These are phyloP conservation scores for Bryum argenteum DNA, from an alignment of 225 moss, liverwort and hornwort genomes.

Conservation along the genomic window DNA sequence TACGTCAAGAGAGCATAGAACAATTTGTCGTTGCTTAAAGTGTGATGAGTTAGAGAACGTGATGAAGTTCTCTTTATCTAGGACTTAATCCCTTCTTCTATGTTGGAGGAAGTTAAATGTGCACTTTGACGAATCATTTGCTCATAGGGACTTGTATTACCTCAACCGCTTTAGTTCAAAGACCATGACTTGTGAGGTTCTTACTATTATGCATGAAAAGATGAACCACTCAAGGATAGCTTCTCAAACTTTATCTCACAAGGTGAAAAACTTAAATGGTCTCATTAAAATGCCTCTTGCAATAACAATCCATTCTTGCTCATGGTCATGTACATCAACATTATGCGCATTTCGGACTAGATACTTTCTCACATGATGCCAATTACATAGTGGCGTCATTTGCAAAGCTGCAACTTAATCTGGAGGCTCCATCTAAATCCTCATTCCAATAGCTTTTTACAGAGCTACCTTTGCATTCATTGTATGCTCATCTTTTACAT, in stretches of 20 bases:
- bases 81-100: background rate
- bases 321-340: constrained; percentile 7
- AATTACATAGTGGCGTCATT: background rate
- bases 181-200: background rate
- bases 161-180: background rate
- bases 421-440: background rate
- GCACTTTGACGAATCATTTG: background rate
- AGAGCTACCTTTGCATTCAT: background rate
- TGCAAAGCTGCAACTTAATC: background rate
- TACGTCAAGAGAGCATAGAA: background rate
- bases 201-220: no score
- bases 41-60: no score
- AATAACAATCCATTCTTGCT: background rate
- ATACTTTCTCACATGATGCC: background rate
- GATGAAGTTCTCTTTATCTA: background rate
- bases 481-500: background rate
- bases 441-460: background rate
- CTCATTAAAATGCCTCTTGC: background rate
- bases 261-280: background rate
- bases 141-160: no score
- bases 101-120: background rate
- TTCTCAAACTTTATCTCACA: background rate
- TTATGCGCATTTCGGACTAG: background rate
- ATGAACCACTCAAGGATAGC: background rate
- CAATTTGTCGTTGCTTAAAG: background rate